Conservation (phyloP, 192 early-diverging fungal genomes). For the Globomyces pollinis-pini region DNA sequence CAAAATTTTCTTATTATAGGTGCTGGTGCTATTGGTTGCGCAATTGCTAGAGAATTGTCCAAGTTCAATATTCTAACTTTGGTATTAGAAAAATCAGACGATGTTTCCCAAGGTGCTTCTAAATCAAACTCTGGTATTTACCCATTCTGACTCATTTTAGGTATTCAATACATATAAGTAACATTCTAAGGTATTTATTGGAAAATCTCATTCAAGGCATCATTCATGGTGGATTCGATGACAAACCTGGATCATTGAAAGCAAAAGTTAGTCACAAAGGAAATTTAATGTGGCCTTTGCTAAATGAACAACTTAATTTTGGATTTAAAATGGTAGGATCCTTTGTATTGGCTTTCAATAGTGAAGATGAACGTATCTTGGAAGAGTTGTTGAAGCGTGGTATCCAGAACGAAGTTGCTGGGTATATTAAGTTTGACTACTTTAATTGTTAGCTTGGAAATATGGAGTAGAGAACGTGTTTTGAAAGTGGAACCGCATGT, state of each 20-base stretch:
- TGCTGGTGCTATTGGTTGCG: constrained; percentile 34
- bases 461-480: constrained; percentile 27
- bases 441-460: constrained; percentile 11
- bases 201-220: constrained; percentile 20
- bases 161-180: not conserved
- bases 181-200: not conserved
- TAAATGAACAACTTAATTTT: constrained; percentile 37
- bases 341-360: constrained; percentile 30
- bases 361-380: constrained; percentile 17
- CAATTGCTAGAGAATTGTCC: constrained; percentile 34
- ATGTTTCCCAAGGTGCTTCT: constrained; percentile 34
- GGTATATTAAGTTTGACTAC: not conserved
- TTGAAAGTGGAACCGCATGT: constrained; percentile 30
- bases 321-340: constrained; percentile 35
- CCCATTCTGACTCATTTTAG: not conserved
- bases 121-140: constrained; percentile 31
- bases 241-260: constrained; percentile 35
- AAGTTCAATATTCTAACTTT: constrained; percentile 18
- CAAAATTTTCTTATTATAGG: constrained; percentile 44
- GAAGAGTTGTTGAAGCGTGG: constrained; percentile 32
- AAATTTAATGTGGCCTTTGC: constrained; percentile 25
- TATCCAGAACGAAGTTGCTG: constrained; percentile 30
- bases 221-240: constrained; percentile 43
- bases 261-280: constrained; percentile 20
- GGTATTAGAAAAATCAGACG: constrained; percentile 32